Conservation (phyloP, 108 stramenopile genomes). For the Parietichytrium sp. region DNA sequence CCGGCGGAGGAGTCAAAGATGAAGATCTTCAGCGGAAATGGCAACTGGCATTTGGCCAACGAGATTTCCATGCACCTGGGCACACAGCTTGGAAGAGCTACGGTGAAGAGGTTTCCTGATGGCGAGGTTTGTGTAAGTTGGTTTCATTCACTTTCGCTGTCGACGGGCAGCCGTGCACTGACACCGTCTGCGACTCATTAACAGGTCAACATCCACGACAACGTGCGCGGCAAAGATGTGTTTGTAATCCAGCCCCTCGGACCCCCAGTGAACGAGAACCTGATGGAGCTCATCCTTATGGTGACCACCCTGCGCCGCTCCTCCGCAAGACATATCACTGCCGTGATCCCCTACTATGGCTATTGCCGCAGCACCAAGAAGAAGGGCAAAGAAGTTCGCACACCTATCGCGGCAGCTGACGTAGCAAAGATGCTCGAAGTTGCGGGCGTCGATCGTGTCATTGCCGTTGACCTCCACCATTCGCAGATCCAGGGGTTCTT, state of each 20-base stretch:
- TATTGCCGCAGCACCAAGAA: slow-evolving; percentile 98
- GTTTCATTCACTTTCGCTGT: too few relatives aligned
- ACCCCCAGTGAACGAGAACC: slow-evolving; percentile 92
- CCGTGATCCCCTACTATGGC: slow-evolving; percentile 94
- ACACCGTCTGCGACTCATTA: too few relatives aligned
- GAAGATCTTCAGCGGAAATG: slow-evolving; percentile 87
- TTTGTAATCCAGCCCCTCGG: slow-evolving; percentile 92
- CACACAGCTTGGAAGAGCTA: slow-evolving; percentile 90
- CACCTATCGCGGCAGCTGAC: slow-evolving; percentile 99
- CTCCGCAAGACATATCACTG: slow-evolving; percentile 62
- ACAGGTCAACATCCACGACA: slow-evolving; percentile 92
- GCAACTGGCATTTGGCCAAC: slow-evolving; percentile 85
- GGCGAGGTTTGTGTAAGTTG: slow-evolving; percentile 99
- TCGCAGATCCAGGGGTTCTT: slow-evolving; percentile 93
- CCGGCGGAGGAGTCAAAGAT: slow-evolving; percentile 24
- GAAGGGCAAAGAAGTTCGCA: slow-evolving; percentile 93
- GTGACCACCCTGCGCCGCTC: slow-evolving; percentile 67
- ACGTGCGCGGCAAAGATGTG: slow-evolving; percentile 91
- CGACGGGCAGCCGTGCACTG: too few relatives aligned
- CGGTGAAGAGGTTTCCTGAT: slow-evolving; percentile 91
- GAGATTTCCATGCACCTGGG: slow-evolving; percentile 91
- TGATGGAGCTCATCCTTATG: slow-evolving; percentile 92
- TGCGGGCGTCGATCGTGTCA: slow-evolving; percentile 97
- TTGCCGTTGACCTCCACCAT: slow-evolving; percentile 98
- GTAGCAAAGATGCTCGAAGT: slow-evolving; percentile 96